Evolutionary conservation across 2,329 filamentous ascomycete species (phyloP).

Genomic region (Drechslerella dactyloides): DNA sequence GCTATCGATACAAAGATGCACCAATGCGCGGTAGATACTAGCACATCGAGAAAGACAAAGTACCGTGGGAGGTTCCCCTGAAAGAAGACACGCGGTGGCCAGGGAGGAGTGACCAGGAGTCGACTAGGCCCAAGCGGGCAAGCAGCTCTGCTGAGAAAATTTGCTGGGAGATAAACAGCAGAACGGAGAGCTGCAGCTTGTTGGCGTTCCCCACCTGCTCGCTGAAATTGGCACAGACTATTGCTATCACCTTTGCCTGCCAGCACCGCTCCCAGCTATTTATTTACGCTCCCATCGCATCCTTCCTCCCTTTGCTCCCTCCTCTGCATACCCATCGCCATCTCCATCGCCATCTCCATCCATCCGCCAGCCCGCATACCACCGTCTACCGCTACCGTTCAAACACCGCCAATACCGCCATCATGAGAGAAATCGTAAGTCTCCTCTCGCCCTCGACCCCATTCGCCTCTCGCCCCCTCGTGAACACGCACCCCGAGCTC

Average conservation of each 20-base stretch:
- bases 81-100: background rate
- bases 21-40: no score
- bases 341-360: constrained; percentile 9
- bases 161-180: background rate
- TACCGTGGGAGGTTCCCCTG: background rate
- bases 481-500: constrained; percentile 13
- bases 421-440: constrained; percentile 51
- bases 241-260: constrained; percentile 5
- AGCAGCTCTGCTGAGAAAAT: background rate
- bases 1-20: no score
- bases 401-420: constrained; percentile 20
- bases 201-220: constrained; percentile 35
- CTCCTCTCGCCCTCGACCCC: background rate
- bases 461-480: constrained; percentile 13
- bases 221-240: constrained; percentile 32
- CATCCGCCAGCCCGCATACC: constrained; percentile 1
- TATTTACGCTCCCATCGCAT: constrained; percentile 13
- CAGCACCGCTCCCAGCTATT: background rate
- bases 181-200: constrained; percentile 15
- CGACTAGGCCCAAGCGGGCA: constrained; percentile 9
- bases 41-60: no score
- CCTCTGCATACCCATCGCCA: constrained; percentile 20
- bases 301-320: constrained; percentile 15
- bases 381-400: background rate
- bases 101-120: background rate